Base-by-base conservation (phyloP, 1,284 basidiomycete genomes). In the Ustilago loliicola region DNA sequence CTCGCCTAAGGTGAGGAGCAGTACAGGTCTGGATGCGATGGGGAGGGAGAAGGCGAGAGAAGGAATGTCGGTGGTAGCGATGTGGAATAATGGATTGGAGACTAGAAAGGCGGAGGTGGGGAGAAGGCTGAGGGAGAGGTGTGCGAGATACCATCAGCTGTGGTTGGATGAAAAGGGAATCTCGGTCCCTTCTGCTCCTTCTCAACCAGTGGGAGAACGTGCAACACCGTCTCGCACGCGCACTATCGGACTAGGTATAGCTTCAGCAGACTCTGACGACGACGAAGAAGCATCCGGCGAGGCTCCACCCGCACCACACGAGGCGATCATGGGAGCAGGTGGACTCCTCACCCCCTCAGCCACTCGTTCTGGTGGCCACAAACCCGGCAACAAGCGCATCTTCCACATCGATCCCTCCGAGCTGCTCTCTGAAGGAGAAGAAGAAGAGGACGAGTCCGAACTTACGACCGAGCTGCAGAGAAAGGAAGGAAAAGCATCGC, bases 201-300 rank as follows among this genome's bases (percentile, higher is more conserved):
- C 7, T 48, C 32, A 58, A 40, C 29, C 42, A 1, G 42, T 11
- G 21, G 25, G 48, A 17, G 71, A 58, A 13, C 58, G 55, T 10
- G 50, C 52, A 6, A 72, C 73, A 23, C 69, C 73, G 8, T 68
- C 65, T 13, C 55, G 63, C 19, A 51, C 42, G 9, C 36, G 32
- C 15, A 45, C 27, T 13, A 32, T 66, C 10, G 63, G 69, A 2
- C 27, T 71, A 23, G 63, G 63, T 3, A 62, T 71, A 11, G 66
- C 55, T 7, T 25, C 36, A 95, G 83, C 8, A 98, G 90, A 79
- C 95, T 27, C 23, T 87, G 88, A 98, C 95, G 83, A 91, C 90
- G 30, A 94, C 91, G 40, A 95, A 90, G 47, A 97, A 89, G 76
- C 95, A 92, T 82, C 91, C 89, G 34, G 4, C 23, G 17, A 40